These are phyloP conservation scores for Platanthera guangdongensis DNA, from an alignment of 106 monocot species.

Conservation along the genomic window DNA sequence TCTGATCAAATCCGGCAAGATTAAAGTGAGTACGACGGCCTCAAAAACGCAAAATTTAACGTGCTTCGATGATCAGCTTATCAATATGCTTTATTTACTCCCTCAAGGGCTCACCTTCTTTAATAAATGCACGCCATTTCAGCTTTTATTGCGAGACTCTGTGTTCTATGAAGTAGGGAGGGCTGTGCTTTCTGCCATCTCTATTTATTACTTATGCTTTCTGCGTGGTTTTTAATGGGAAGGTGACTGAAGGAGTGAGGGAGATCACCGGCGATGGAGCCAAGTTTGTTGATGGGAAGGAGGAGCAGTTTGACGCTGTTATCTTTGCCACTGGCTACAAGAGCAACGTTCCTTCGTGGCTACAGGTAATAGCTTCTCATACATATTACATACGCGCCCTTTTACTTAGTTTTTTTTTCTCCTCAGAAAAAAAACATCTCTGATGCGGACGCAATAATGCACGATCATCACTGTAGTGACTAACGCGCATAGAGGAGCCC, in stretches of 20 bases:
- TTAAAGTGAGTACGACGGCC: conserved; percentile 31
- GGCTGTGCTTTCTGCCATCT: neutral
- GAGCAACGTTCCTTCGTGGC: conserved; percentile 93
- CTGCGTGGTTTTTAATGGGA: neutral
- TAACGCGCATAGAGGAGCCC: too few relatives aligned
- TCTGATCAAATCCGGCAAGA: conserved; percentile 69
- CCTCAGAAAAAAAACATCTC: too few relatives aligned
- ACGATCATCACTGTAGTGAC: too few relatives aligned
- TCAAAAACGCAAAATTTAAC: neutral
- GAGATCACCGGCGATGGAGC: conserved; percentile 63
- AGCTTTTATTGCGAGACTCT: neutral
- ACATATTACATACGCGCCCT: too few relatives aligned
- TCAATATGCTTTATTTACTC: neutral
- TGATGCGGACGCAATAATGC: too few relatives aligned
- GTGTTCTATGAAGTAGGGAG: neutral
- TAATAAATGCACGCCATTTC: conserved; percentile 4
- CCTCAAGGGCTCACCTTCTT: too few relatives aligned
- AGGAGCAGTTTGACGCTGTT: conserved; percentile 72
- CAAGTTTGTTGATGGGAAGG: conserved; percentile 78
- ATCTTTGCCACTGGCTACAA: conserved; percentile 89
- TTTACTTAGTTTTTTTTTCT: too few relatives aligned
- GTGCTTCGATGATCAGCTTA: neutral
- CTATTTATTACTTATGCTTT: neutral
- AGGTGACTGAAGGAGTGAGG: conserved; percentile 74
- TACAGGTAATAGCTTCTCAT: too few relatives aligned